These are phyloP conservation scores for Claviceps sp. DNA, from an alignment of 2,329 filamentous ascomycete species.

Conservation along the genomic window DNA sequence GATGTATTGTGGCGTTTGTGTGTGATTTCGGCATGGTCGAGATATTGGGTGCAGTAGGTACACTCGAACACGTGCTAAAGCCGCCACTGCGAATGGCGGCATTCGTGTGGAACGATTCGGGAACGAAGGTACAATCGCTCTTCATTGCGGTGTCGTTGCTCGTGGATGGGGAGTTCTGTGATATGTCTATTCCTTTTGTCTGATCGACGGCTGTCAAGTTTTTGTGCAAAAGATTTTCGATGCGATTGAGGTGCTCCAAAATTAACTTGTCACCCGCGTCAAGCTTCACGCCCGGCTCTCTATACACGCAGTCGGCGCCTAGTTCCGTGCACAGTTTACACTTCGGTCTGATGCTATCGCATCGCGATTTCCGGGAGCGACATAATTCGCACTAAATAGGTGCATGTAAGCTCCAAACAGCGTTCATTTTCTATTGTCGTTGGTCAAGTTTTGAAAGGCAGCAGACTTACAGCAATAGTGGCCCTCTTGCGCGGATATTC, in stretches of 20 bases:
- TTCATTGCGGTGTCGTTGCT: conserved; percentile 46
- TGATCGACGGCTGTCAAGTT: conserved; percentile 11
- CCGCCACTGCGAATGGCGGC: too few relatives aligned
- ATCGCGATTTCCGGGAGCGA: conserved; percentile 65
- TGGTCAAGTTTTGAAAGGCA: not conserved
- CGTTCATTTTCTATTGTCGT: not conserved
- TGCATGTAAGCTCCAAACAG: not conserved
- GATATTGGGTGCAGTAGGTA: too few relatives aligned
- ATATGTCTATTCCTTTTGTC: conserved; percentile 38
- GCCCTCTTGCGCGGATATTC: conserved; percentile 53
- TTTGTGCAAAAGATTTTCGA: too few relatives aligned
- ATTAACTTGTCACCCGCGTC: conserved; percentile 81
- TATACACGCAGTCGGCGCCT: conserved; percentile 71
- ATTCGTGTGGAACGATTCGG: too few relatives aligned
- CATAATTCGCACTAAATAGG: conserved; percentile 59
- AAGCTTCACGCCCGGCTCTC: conserved; percentile 75
- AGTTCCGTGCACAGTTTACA: conserved; percentile 75
- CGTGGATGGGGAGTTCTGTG: conserved; percentile 50
- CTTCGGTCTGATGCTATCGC: conserved; percentile 68
- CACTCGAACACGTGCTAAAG: too few relatives aligned
- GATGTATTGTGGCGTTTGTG: conserved; percentile 65
- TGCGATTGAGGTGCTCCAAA: conserved; percentile 52
- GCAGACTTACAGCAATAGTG: conserved; percentile 42
- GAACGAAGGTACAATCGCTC: conserved; percentile 16
- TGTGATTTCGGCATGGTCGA: conserved; percentile 70